These are phyloP conservation scores for Moesziomyces antarcticus DNA, from an alignment of 1,284 basidiomycete genomes.

Conservation along the genomic window DNA sequence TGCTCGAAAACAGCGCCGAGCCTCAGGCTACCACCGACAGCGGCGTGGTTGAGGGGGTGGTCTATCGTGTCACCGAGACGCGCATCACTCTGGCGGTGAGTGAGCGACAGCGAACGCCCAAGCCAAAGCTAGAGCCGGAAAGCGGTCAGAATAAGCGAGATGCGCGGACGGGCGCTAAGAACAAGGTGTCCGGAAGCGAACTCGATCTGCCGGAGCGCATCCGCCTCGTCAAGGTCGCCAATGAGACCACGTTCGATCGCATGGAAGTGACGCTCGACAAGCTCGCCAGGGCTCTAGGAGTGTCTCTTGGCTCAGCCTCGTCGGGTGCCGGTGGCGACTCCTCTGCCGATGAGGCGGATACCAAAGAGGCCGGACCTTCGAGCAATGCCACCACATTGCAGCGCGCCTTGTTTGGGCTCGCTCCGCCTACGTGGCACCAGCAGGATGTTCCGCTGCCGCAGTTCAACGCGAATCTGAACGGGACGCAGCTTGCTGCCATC, in stretches of 20 bases:
- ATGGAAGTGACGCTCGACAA: slow-evolving; percentile 48
- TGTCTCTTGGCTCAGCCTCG: slow-evolving; percentile 8
- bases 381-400: slow-evolving; percentile 53
- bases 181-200: slow-evolving; percentile 72
- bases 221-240: slow-evolving; percentile 87
- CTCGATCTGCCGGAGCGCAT: slow-evolving; percentile 84
- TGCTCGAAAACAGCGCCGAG: slow-evolving; percentile 75
- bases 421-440: slow-evolving; percentile 41
- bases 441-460: slow-evolving; percentile 69
- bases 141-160: slow-evolving; percentile 32
- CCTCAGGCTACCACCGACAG: slow-evolving; percentile 26
- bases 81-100: slow-evolving; percentile 31
- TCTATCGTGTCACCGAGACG: slow-evolving; percentile 37
- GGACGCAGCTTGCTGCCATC: slow-evolving; percentile 84
- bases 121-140: not conserved
- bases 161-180: slow-evolving; percentile 64
- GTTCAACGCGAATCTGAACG: slow-evolving; percentile 81
- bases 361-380: slow-evolving; percentile 8
- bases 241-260: slow-evolving; percentile 89
- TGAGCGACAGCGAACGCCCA: slow-evolving; percentile 17
- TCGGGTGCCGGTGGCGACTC: slow-evolving; percentile 17
- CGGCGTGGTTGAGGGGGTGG: slow-evolving; percentile 38
- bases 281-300: slow-evolving; percentile 39
- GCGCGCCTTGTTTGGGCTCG: slow-evolving; percentile 41
- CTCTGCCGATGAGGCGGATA: slow-evolving; percentile 30